Base-by-base conservation (phyloP, 2,329 filamentous ascomycete genomes). In the Claviceps sorghi region DNA sequence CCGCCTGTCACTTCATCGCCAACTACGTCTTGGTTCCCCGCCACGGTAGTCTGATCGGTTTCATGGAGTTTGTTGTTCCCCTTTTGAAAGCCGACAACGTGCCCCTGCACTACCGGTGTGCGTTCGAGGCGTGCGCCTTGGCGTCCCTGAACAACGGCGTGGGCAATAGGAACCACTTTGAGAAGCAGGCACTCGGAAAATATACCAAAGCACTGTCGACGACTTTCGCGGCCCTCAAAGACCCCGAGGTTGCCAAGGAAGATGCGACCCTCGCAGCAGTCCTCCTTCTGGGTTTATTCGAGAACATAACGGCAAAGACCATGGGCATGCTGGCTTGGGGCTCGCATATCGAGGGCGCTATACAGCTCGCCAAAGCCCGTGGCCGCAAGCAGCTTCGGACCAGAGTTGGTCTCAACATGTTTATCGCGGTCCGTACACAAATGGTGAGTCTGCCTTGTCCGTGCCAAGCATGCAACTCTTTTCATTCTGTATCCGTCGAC, bases 341-440 rank as follows among this genome's bases (percentile, higher is more conserved):
- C 4, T 79, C 78, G 10, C 80, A 83, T 58, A 74, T 78, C n/a
- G 76, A 82, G 54, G 80, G 79, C 3, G 80, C 80, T n/a, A 74
- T 82, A 34, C 75, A 79, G 57, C 67, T 83, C 1, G 76, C 80
- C 51, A 78, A 76, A 60, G 71, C 74, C 10, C 72, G 80, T 46
- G 78, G 79, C 4, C 74, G 71, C 58, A 73, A 75, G 56, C 77
- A 80, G 58, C 61, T 80, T 10, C 67, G 68, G 43, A 79, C 76
- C 15, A 74, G 72, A 61, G 66, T 70, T 2, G 80, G 79, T 0
- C 61, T 76, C 34, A 69, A 73, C 52, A 69, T 83, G 15, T 83
- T 83, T 59, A 70, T 78, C 48, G 75, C 76, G 8, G 79, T 83
- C 17, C 70, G 80, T 53, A 78, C 75, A 1, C 77, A 82, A 57